These are phyloP conservation scores for Calonectria crousiana DNA, from an alignment of 2,329 filamentous ascomycete species.

Conservation along the genomic window DNA sequence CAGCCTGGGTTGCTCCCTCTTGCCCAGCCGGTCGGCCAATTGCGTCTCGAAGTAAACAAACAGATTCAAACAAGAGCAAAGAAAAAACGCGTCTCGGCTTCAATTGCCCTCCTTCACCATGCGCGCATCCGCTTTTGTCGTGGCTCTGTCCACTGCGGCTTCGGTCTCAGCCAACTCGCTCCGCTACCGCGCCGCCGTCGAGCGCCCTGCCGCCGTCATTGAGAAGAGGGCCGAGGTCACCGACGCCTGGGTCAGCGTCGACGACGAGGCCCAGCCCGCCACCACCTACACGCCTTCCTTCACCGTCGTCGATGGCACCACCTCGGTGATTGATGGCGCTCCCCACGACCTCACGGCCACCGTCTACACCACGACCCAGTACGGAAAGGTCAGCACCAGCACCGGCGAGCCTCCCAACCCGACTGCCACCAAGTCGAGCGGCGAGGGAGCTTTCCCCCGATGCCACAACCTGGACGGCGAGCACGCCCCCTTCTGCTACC, in stretches of 20 bases:
- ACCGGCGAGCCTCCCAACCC: constrained; percentile 59
- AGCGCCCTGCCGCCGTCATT: constrained; percentile 31
- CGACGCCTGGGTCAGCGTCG: constrained; percentile 65
- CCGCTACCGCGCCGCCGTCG: constrained; percentile 32
- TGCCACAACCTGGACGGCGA: constrained; percentile 63
- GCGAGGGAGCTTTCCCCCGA: constrained; percentile 61
- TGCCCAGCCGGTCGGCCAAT: constrained; percentile 22
- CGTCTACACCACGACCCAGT: constrained; percentile 53
- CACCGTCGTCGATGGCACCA: constrained; percentile 60
- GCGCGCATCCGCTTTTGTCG: constrained; percentile 47
- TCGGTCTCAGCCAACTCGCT: constrained; percentile 34
- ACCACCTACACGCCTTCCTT: constrained; percentile 63
- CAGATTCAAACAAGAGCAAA: background rate
- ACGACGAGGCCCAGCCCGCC: constrained; percentile 57
- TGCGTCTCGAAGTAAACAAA: constrained; percentile 16
- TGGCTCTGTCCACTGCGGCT: constrained; percentile 46
- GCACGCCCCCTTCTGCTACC: constrained; percentile 65
- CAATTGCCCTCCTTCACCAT: constrained; percentile 39
- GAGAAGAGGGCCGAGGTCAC: constrained; percentile 50
- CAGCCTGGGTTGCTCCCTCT: background rate
- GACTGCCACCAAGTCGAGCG: constrained; percentile 55
- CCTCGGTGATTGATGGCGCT: constrained; percentile 52
- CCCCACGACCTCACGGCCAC: constrained; percentile 62
- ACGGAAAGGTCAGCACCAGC: constrained; percentile 54
- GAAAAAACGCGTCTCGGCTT: background rate